phyloP scores from a whole-genome alignment of 1,284 basidiomycete genomes.

The Tilletia horrida region DNA sequence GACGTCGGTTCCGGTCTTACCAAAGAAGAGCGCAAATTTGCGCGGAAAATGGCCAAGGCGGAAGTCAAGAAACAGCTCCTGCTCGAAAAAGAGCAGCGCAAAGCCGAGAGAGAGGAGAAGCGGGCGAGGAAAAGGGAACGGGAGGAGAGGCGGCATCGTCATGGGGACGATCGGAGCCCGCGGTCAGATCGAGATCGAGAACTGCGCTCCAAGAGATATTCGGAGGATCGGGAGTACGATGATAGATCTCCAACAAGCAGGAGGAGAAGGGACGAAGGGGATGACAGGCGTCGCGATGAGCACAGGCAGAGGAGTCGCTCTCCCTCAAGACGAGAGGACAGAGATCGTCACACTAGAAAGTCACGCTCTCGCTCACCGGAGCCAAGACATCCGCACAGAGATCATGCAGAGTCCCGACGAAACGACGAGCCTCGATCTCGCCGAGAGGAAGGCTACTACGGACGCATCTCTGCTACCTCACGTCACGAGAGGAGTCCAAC shows the following conservation, averaged over 20 bases:
- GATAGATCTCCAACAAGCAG: neutral
- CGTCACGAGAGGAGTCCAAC: neutral
- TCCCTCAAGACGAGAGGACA: neutral
- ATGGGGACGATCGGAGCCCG: neutral
- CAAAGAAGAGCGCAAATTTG: constrained; percentile 36
- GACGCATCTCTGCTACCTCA: neutral
- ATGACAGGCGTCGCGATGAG: neutral
- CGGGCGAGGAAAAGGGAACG: constrained; percentile 14
- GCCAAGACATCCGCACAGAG: neutral
- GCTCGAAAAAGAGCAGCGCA: constrained; percentile 21
- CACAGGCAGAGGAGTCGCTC: neutral
- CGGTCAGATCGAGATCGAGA: neutral
- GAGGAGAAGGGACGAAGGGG: neutral
- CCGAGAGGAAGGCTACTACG: constrained; percentile 5
- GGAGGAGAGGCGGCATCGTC: constrained; percentile 16
- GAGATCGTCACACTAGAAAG: neutral
- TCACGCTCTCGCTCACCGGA: constrained; percentile 2
- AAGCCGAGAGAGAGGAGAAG: constrained; percentile 21
- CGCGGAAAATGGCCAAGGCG: constrained; percentile 32
- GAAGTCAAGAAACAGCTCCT: constrained; percentile 24
- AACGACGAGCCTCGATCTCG: neutral
- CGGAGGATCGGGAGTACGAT: no score
- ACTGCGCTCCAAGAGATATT: neutral
- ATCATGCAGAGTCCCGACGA: neutral
- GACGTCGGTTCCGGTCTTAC: constrained; percentile 26